Base-by-base conservation (phyloP, 169 alveolate genomes). In the Plasmodium gonderi region DNA sequence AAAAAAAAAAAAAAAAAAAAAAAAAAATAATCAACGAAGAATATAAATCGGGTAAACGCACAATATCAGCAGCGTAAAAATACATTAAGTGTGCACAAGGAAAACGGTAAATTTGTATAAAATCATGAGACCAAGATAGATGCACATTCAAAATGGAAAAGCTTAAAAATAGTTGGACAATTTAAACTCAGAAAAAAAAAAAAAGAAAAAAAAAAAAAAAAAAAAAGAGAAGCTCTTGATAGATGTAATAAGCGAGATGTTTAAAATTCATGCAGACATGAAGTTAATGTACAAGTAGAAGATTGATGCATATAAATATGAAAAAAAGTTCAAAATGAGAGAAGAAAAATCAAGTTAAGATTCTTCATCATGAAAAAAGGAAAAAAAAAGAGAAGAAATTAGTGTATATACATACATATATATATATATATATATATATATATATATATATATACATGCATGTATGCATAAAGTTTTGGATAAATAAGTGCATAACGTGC, bases 351-450 rank as follows among this genome's bases (percentile, higher is more conserved):
- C 51, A 26, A 47, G 26, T 51, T 68, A 81, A 68, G 81, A 68
- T 36, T 68, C 81, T 67, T 81, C 33, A 65, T 78, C 1, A 38
- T 76, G 33, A 31, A n/a, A 31, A 42, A 38, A 81, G 33, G 38
- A 81, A 38, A 67, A 81, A 81, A 80, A 65, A 64, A n/a, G 36
- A 81, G 38, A 68, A 81, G 54, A 81, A 80, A 81, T 26, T 68
- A 45, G 51, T 49, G 14, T 29, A 78, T 78, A 29, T 47, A 78
- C 29, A 78, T 78, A 38, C 17, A 17, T 47, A 69, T 72, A 45
- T 68, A 82, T 47, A 45, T 54, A 8, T 79, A 51, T 29, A 51
- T 79, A 42, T 79, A 49, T 49, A 29, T 9, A 29, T 31, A 20
- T 17, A 38, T 20, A 29, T 64, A 80, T 64, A 38, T 20, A 80